Evolutionary conservation across 1,139 yeast genomes (phyloP).

Genomic region (Schizosaccharomyces versatilis): DNA sequence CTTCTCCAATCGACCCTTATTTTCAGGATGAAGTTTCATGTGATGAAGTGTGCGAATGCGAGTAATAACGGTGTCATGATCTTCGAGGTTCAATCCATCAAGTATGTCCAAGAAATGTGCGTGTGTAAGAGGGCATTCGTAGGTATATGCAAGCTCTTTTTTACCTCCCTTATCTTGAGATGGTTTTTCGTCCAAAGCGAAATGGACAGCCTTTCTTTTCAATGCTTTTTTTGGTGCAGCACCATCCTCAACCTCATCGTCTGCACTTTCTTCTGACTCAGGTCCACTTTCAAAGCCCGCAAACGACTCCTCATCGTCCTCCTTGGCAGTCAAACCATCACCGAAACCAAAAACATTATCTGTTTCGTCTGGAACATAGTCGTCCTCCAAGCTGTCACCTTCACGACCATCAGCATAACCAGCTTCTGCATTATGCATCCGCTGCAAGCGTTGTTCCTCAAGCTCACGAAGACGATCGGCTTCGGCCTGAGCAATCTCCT

Average conservation of each 20-base stretch:
- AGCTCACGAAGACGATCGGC: slow-evolving; percentile 43
- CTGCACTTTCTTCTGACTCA: slow-evolving; percentile 15
- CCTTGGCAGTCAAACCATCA: slow-evolving; percentile 22
- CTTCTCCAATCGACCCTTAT: slow-evolving; percentile 47
- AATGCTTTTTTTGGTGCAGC: background rate
- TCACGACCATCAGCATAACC: slow-evolving; percentile 11
- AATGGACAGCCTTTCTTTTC: background rate
- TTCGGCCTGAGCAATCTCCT: slow-evolving; percentile 47
- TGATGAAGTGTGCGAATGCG: slow-evolving; percentile 40
- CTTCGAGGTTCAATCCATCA: slow-evolving; percentile 22
- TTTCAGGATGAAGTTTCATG: slow-evolving; percentile 61
- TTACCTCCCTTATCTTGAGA: slow-evolving; percentile 4
- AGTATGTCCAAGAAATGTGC: slow-evolving; percentile 28
- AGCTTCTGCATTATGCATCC: slow-evolving; percentile 59
- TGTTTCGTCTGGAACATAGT: slow-evolving; percentile 13
- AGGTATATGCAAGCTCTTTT: slow-evolving; percentile 12
- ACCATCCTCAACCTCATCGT: background rate
- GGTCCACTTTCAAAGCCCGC: slow-evolving; percentile 11
- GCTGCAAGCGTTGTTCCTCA: slow-evolving; percentile 51
- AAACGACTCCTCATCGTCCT: slow-evolving; percentile 18
- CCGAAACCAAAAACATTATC: slow-evolving; percentile 15
- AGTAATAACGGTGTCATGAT: slow-evolving; percentile 30
- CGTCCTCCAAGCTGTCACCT: slow-evolving; percentile 9
- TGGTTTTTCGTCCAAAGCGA: slow-evolving; percentile 2
- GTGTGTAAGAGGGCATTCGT: slow-evolving; percentile 37